Conservation (phyloP, 2,329 filamentous ascomycete species). For the Monilinia aucupariae region DNA sequence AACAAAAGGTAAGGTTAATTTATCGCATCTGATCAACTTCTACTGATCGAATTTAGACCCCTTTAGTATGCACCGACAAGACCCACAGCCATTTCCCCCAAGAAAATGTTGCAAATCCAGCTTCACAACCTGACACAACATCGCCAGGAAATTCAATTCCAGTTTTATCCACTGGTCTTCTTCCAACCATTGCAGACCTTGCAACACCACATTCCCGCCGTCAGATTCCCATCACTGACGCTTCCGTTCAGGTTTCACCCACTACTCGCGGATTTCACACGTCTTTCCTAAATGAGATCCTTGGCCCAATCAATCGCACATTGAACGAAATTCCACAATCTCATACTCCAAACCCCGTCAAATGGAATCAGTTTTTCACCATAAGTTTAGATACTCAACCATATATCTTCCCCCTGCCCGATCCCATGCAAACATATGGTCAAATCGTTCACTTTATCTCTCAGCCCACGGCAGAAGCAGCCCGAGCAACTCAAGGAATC, state of each 20-base stretch:
- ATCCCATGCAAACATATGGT: background rate
- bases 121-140: too few species aligned
- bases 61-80: background rate
- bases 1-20: background rate
- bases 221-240: background rate
- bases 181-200: background rate
- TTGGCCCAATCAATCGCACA: background rate
- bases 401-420: background rate
- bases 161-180: background rate
- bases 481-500: background rate
- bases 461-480: background rate
- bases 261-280: background rate
- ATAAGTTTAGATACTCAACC: background rate
- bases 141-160: background rate
- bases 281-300: background rate
- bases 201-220: background rate
- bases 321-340: background rate
- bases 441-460: background rate
- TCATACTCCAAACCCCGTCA: background rate
- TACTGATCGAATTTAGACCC: background rate
- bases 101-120: background rate
- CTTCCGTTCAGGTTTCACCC: background rate
- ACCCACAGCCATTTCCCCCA: background rate
- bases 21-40: too few species aligned
- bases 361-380: background rate